Percentiles rank a stretch among this genome's conserved stretches.
Conservation (phyloP, 768 basidiomycete species). For the Termitomyces sp. region DNA sequence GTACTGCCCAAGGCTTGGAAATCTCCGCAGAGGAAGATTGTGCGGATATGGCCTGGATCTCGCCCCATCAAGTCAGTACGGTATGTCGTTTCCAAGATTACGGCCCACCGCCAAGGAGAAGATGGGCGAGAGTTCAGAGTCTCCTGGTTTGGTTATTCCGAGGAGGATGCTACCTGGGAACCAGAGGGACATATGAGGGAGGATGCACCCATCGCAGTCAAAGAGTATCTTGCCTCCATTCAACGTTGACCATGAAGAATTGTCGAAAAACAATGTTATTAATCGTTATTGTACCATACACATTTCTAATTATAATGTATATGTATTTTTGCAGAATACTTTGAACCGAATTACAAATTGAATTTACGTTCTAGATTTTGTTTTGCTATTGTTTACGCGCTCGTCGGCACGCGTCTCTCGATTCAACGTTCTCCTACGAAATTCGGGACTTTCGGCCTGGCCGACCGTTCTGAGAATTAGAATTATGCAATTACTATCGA, state of each 20-base stretch:
- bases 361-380: background rate
- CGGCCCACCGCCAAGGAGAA: slow-evolving; percentile 27
- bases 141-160: slow-evolving; percentile 50
- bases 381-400: slow-evolving; percentile 19
- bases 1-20: slow-evolving; percentile 53
- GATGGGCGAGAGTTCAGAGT: slow-evolving; percentile 40
- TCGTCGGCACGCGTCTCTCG: background rate
- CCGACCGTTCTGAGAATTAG: background rate
- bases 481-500: slow-evolving; percentile 54
- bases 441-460: background rate
- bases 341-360: background rate
- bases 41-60: slow-evolving; percentile 35
- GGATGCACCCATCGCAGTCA: slow-evolving; percentile 43
- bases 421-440: background rate
- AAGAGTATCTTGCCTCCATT: slow-evolving; percentile 30
- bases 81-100: slow-evolving; percentile 33
- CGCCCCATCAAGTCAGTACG: slow-evolving; percentile 35
- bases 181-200: slow-evolving; percentile 35
- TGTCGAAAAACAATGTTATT: background rate
- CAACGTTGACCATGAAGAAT: background rate
- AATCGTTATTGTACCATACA: background rate
- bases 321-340: background rate
- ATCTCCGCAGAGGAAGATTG: slow-evolving; percentile 32
- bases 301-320: background rate
- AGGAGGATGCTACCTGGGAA: slow-evolving; percentile 55